A percentile compares a stretch with the other conserved stretches of the same genome.
Conservation (phyloP, 2,329 filamentous ascomycete species). For the Pseudogymnoascus sp. region DNA sequence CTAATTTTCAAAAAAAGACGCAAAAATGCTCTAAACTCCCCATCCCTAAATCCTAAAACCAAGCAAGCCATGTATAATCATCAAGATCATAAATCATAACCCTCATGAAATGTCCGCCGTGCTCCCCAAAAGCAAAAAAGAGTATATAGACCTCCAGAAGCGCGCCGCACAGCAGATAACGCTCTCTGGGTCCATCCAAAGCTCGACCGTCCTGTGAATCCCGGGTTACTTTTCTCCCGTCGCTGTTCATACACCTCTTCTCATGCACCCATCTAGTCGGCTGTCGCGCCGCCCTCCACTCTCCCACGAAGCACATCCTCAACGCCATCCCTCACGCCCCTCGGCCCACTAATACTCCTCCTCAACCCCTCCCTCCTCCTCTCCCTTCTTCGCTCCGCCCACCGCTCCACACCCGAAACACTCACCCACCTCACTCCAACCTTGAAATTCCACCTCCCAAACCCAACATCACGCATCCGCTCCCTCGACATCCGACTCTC, state of each 20-base stretch:
- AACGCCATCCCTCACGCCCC: conserved; percentile 29
- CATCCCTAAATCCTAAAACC: background rate
- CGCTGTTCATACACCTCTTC: background rate
- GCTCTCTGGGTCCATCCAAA: background rate
- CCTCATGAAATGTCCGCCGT: background rate
- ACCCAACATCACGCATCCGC: conserved; percentile 23
- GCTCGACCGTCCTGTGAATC: background rate
- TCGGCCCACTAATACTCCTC: conserved; percentile 53
- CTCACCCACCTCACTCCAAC: conserved; percentile 40
- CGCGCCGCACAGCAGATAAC: conserved; percentile 6
- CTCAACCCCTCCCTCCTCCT: conserved; percentile 52
- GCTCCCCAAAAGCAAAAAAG: background rate
- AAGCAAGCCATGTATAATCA: conserved; percentile 9
- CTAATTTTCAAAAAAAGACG: background rate
- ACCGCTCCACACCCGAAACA: conserved; percentile 42
- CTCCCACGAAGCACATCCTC: conserved; percentile 26
- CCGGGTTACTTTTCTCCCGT: background rate
- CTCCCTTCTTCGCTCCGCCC: conserved; percentile 53
- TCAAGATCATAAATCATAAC: conserved; percentile 8
- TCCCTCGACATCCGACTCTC: background rate
- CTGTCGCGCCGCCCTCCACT: background rate
- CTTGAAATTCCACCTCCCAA: conserved; percentile 27
- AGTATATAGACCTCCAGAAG: background rate
- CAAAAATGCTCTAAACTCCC: background rate
- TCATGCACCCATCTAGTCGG: background rate